A percentile compares a stretch with the other conserved stretches of the same genome.
Conservation (phyloP, 371 early-diverging fungal genomes). For the Mucor velutinosus region DNA sequence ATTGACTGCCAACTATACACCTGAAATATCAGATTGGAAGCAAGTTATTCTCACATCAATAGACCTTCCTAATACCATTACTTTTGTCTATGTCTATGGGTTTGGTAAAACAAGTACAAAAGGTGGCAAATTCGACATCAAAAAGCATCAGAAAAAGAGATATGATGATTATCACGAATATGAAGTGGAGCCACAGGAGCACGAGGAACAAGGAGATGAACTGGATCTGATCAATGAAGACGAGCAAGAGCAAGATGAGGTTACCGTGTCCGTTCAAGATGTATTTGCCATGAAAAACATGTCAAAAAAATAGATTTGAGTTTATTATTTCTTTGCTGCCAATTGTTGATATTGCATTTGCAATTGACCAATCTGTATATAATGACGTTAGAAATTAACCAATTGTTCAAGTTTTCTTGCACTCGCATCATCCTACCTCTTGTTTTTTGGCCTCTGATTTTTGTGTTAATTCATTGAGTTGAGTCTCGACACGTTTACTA, state of each 20-base stretch:
- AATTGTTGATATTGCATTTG: constrained; percentile 39
- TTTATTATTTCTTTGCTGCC: constrained; percentile 18
- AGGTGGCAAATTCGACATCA: constrained; percentile 32
- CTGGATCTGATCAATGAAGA: constrained; percentile 11
- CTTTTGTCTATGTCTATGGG: constrained; percentile 14
- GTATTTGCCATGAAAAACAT: constrained; percentile 15
- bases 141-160: constrained; percentile 11
- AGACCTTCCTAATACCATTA: not conserved
- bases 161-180: constrained; percentile 11
- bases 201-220: not conserved
- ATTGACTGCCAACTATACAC: constrained; percentile 26
- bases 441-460: constrained; percentile 80
- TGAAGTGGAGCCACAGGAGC: constrained; percentile 7
- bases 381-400: constrained; percentile 7
- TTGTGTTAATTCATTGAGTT: constrained; percentile 74
- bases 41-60: constrained; percentile 17
- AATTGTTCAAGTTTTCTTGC: not conserved
- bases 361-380: constrained; percentile 29
- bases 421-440: constrained; percentile 52
- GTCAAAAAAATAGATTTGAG: not conserved
- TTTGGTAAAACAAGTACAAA: constrained; percentile 20
- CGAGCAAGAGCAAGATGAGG: constrained; percentile 10
- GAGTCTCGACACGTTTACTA: constrained; percentile 82
- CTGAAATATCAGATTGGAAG: constrained; percentile 36
- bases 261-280: constrained; percentile 4